Evolutionary conservation across 176 grass and related monocot species (phyloP).

Genomic region (Hordeum marinum): DNA sequence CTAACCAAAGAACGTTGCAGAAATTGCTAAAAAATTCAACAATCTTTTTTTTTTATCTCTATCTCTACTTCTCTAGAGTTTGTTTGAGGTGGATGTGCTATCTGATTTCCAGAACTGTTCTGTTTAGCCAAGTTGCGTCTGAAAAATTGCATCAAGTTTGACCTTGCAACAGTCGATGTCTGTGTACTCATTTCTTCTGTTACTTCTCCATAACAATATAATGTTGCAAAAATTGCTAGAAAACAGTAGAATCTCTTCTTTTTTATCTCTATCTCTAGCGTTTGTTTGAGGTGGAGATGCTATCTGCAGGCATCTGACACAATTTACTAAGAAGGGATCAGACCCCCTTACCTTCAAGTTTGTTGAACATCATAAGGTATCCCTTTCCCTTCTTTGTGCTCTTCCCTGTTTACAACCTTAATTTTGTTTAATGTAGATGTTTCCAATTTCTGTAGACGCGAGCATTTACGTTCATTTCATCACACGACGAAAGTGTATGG

Average conservation of each 20-base stretch:
- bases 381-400: neutral
- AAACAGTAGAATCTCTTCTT: neutral
- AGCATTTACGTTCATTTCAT: slow-evolving; percentile 74
- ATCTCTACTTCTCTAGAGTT: too few species aligned
- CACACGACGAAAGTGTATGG: slow-evolving; percentile 74
- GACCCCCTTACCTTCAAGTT: slow-evolving; percentile 78
- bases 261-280: neutral
- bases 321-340: slow-evolving; percentile 75
- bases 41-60: too few species aligned
- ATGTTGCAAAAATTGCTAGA: neutral
- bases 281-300: neutral
- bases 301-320: slow-evolving; percentile 77
- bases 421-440: neutral
- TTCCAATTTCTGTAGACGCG: slow-evolving; percentile 46
- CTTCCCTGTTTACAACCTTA: neutral
- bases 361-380: slow-evolving; percentile 91
- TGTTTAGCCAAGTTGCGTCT: too few species aligned
- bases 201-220: neutral
- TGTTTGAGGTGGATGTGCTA: too few species aligned
- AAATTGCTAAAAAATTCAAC: too few species aligned
- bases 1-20: too few species aligned
- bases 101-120: too few species aligned
- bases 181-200: neutral
- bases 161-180: neutral
- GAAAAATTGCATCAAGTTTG: neutral